Evolutionary conservation across 2,329 filamentous ascomycete species (phyloP), one percentile per base, ranked within the genome.

Genomic region (Apiospora kogelbergensis): DNA sequence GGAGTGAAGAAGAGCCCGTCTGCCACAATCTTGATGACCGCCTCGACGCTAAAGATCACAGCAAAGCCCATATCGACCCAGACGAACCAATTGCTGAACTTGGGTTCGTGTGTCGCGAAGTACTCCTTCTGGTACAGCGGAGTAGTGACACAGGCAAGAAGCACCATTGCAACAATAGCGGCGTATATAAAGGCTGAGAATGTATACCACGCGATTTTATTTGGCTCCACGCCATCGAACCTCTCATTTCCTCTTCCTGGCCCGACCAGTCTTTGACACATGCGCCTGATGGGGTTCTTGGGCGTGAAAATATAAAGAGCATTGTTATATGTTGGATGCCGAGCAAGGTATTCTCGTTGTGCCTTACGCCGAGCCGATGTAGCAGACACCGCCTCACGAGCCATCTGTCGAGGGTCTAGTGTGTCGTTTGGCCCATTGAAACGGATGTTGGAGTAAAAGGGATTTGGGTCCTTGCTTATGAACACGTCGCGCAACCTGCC

Each of bases 81-180:
- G 6, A 97, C 92, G 77, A 98, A 98, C 96, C 97, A 99, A 76
- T 95, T 96, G 69, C 85, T 86, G 63, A 88, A 83, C 69, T 84
- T 89, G 76, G 89, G 89, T 0, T 80, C 77, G 69, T 85, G 80
- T 57, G 79, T 83, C 67, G 88, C 79, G 74, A 95, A 95, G 77
- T 98, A 97, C 73, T 94, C 87, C 78, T 92, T 94, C 78, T 99
- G 96, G 78, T 97, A 99, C 20, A 99, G 84, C 0, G 96, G 96
- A 1, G 96, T 99, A 1, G 95, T 97, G 66, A 98, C 86, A 77
- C 95, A 99, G 40, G 96, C 96, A 66, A 99, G 87, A 60, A 98
- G 81, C n/a, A 99, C 96, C 97, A 99, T 99, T 66, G 94, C 93
- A 53, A 98, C 93, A 71, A 99, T 98, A 17, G 93, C 92, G 30